A percentile compares a stretch with the other conserved stretches of the same genome.
These are phyloP conservation scores for Fomitopsis palustris DNA, from an alignment of 1,284 basidiomycete genomes.

Conservation along the genomic window DNA sequence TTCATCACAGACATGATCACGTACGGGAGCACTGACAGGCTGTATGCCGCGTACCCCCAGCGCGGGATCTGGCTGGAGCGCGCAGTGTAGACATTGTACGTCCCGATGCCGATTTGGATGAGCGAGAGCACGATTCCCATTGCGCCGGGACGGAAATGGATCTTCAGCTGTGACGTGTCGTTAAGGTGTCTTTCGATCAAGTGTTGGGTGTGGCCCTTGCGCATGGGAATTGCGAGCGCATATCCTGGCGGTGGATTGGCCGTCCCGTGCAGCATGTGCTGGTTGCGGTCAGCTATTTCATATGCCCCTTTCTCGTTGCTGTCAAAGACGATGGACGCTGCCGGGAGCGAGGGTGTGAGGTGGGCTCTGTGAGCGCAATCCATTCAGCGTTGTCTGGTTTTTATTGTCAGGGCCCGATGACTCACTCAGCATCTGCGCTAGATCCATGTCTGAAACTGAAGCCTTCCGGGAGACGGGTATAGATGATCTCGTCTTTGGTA, in stretches of 20 bases:
- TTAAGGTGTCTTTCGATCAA: background rate
- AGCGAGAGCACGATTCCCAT: background rate
- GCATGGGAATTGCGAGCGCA: background rate
- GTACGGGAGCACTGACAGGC: conserved; percentile 5
- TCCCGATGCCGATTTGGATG: background rate
- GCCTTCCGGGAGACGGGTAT: background rate
- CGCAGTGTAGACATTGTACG: background rate
- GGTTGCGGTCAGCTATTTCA: too few relatives aligned
- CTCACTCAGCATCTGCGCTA: too few relatives aligned
- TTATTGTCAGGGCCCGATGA: too few relatives aligned
- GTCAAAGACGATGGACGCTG: too few relatives aligned
- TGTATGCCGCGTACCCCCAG: conserved; percentile 6
- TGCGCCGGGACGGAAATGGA: background rate
- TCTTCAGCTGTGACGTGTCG: background rate
- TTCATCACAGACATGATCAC: conserved; percentile 5
- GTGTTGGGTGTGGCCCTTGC: background rate
- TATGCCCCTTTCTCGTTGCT: too few relatives aligned
- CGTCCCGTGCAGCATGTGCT: too few relatives aligned
- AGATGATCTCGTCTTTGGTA: background rate
- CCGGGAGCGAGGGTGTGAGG: too few relatives aligned
- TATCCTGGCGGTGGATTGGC: too few relatives aligned
- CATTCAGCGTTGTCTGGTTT: too few relatives aligned
- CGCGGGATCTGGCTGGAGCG: background rate
- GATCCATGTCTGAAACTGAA: too few relatives aligned
- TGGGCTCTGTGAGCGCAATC: too few relatives aligned